These are phyloP conservation scores for Huntiella moniliformis DNA, from an alignment of 2,329 filamentous ascomycete species.

Conservation along the genomic window DNA sequence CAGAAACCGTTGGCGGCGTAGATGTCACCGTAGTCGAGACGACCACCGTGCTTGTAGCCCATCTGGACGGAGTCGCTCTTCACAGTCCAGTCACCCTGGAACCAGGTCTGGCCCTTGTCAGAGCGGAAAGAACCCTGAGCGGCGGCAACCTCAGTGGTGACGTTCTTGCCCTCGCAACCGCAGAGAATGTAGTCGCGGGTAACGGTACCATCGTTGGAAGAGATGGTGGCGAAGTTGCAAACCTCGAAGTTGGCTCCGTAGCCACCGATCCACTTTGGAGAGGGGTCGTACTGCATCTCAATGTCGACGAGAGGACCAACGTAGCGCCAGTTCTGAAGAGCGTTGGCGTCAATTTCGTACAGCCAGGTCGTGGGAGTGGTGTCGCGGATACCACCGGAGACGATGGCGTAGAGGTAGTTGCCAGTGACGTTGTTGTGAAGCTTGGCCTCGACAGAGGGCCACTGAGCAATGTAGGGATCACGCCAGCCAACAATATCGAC, in stretches of 20 bases:
- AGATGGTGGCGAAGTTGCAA: slow-evolving; percentile 8
- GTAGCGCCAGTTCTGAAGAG: slow-evolving; percentile 14
- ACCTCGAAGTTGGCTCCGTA: slow-evolving; percentile 10
- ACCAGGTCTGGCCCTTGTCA: slow-evolving; percentile 8
- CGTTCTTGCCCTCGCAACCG: slow-evolving; percentile 7
- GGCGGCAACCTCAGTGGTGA: neutral
- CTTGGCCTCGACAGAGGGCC: slow-evolving; percentile 13
- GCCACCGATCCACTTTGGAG: slow-evolving; percentile 8
- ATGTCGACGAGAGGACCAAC: slow-evolving; percentile 11
- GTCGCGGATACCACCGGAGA: slow-evolving; percentile 18
- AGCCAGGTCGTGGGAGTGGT: slow-evolving; percentile 14
- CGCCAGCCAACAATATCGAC: slow-evolving; percentile 15
- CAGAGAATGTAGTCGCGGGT: slow-evolving; percentile 7
- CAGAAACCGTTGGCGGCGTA: slow-evolving; percentile 15
- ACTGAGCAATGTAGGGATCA: slow-evolving; percentile 15
- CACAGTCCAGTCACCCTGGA: slow-evolving; percentile 1
- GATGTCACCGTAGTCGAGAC: slow-evolving; percentile 14
- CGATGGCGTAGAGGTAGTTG: slow-evolving; percentile 22
- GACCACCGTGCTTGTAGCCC: slow-evolving; percentile 4
- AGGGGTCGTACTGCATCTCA: slow-evolving; percentile 4
- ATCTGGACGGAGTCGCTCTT: slow-evolving; percentile 5
- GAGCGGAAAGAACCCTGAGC: slow-evolving; percentile 4
- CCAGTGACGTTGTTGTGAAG: slow-evolving; percentile 10
- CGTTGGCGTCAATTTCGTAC: slow-evolving; percentile 13
- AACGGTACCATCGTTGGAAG: slow-evolving; percentile 1